A percentile compares a stretch with the other conserved stretches of the same genome.
Conservation (phyloP, 1,284 basidiomycete genomes). For the Trichosporon inkin region DNA sequence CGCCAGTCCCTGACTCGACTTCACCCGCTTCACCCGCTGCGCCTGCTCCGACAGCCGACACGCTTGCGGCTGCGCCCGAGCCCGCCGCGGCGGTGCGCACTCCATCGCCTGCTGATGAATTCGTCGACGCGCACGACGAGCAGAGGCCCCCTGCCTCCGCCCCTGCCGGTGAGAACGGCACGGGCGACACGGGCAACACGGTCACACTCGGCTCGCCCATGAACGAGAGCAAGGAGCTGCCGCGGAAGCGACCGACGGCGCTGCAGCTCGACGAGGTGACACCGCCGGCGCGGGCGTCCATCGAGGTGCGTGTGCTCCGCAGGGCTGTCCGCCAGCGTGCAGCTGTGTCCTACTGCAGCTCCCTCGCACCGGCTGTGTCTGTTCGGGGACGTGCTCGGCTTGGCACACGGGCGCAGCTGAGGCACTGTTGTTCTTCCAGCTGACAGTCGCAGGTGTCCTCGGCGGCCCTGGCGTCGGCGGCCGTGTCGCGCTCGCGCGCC, state of each 20-base stretch:
- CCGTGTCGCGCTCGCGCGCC: conserved; percentile 10
- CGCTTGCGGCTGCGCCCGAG: not conserved
- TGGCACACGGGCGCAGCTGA: too few relatives aligned
- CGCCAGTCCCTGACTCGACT: too few relatives aligned
- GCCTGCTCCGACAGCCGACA: not conserved
- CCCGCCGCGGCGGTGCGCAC: not conserved
- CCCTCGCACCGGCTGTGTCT: too few relatives aligned
- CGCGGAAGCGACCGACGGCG: not conserved
- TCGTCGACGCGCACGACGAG: not conserved
- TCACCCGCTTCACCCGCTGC: not conserved
- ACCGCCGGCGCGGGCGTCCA: not conserved
- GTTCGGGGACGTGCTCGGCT: too few relatives aligned
- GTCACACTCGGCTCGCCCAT: not conserved
- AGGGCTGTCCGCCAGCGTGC: too few relatives aligned
- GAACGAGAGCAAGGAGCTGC: not conserved
- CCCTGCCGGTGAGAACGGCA: not conserved
- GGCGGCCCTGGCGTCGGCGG: not conserved
- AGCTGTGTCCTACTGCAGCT: too few relatives aligned
- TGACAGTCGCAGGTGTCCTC: not conserved
- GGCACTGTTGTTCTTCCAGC: too few relatives aligned
- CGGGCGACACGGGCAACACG: not conserved
- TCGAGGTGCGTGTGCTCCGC: conserved; percentile 13
- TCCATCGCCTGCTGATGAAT: not conserved
- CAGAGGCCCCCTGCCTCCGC: not conserved
- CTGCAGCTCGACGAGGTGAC: conserved; percentile 13